Evolutionary conservation across 1,139 yeast genomes (phyloP).

Genomic region (Spathaspora sp.): DNA sequence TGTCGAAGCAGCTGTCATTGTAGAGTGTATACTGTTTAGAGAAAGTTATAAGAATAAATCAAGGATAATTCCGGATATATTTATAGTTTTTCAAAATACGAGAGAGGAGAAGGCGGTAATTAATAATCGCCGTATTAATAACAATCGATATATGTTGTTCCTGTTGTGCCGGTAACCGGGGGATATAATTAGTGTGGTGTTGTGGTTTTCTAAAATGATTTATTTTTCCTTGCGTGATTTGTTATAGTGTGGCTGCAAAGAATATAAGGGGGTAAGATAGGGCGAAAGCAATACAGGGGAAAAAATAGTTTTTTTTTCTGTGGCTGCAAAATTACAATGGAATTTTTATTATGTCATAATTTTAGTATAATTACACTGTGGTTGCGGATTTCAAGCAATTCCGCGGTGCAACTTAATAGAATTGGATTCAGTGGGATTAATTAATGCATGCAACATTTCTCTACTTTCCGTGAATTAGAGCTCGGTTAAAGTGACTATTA

Average conservation of each 20-base stretch:
- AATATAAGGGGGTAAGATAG: no score
- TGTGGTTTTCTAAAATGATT: not conserved
- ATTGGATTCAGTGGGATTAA: not conserved
- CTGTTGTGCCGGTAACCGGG: no score
- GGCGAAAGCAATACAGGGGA: no score
- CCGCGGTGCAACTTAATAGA: not conserved
- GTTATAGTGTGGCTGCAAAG: not conserved
- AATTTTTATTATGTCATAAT: not conserved
- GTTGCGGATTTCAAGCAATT: not conserved
- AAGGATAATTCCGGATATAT: not conserved
- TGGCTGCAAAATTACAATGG: slow-evolving; percentile 1
- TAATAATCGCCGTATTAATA: not conserved
- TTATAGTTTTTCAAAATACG: not conserved
- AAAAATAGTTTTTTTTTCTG: not conserved
- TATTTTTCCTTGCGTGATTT: not conserved
- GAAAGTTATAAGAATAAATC: not conserved
- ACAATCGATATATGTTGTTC: no score
- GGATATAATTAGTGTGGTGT: not conserved
- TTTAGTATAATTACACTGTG: not conserved
- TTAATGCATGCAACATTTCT: not conserved
- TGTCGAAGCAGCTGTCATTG: not conserved
- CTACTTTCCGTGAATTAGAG: no score
- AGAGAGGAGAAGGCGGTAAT: no score
- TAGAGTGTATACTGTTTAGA: not conserved
- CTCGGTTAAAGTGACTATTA: no score